Base-by-base conservation (phyloP, 2,329 filamentous ascomycete species). In the Colletotrichum falcatum region DNA sequence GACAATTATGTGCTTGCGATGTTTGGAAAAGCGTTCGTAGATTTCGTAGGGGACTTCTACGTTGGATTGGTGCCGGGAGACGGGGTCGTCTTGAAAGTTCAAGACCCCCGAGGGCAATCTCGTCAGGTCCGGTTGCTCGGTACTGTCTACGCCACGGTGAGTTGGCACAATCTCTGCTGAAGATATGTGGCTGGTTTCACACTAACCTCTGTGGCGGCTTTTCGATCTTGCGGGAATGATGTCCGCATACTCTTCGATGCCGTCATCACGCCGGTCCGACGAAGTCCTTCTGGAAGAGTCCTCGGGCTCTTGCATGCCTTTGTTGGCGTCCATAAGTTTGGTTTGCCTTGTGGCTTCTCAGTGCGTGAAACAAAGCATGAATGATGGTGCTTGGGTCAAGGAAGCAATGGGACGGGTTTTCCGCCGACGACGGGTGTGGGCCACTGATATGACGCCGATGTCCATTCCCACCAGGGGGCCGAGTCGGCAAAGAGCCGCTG, bases 1-100 rank as follows among this genome's bases (percentile, higher is more conserved):
- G 20, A 94, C 90, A 62, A 95, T 92, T 71, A 89, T 76, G 3
- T 85, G 77, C 79, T 95, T 96, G 49, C 90, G 87, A 20, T 82
- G 81, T 4, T 81, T 79, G 0, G 90, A 86, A 71, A 94, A 86
- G 23, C 86, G 86, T 75, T 91, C 86, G 81, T 94, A 95, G n/a
- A 88, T 78, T 62, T 84, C 83, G 75, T 90, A 87, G 16, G 83
- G 83, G 35, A 85, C 75, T 69, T 84, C 81, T 18, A 53, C 68
- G 20, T 66, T 48, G 9, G 67, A 67, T 42, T 55, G 58, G 5
- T 66, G 49, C 9, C 65, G 58, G 1, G 56, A 49, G 44, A 71
- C 58, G 2, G 58, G 67, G 26, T 66, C 63, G 30, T 67, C 67
- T n/a, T 58, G n/a, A 44, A 58, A 70, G 23, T 60, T 62, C 7